Evolutionary conservation across 2,329 filamentous ascomycete species (phyloP).

Genomic region (Aspergillaceae sp.): DNA sequence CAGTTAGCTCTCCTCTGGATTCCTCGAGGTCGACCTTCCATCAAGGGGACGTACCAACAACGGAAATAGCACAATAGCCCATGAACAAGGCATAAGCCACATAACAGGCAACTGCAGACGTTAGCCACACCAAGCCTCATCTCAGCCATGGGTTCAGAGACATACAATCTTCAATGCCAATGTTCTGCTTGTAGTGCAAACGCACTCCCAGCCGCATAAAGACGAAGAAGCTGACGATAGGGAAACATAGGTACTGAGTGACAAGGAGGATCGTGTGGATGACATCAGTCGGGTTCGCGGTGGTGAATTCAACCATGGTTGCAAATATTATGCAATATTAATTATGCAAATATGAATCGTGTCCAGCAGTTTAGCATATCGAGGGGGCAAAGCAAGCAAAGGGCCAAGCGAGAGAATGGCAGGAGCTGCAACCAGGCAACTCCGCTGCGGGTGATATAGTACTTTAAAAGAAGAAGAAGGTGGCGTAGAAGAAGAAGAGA

Average conservation of each 20-base stretch:
- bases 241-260: slow-evolving; percentile 30
- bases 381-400: background rate
- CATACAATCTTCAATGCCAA: slow-evolving; percentile 27
- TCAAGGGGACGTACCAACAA: slow-evolving; percentile 15
- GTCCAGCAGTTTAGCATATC: too few relatives aligned
- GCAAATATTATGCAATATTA: background rate
- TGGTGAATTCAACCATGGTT: background rate
- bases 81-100: slow-evolving; percentile 19
- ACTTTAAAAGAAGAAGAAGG: background rate
- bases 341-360: background rate
- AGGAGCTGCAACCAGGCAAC: background rate
- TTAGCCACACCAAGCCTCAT: slow-evolving; percentile 5
- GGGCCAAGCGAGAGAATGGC: background rate
- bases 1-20: background rate
- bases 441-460: background rate
- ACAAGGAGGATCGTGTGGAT: slow-evolving; percentile 25
- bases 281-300: slow-evolving; percentile 17
- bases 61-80: slow-evolving; percentile 25
- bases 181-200: slow-evolving; percentile 21
- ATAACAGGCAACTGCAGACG: slow-evolving; percentile 10
- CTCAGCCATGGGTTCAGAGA: background rate
- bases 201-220: slow-evolving; percentile 24
- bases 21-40: too few relatives aligned
- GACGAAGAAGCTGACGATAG: slow-evolving; percentile 25
- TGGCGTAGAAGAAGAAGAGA: background rate